Base-by-base conservation (phyloP, 139 green algal species). In the Axilococcus clingmanii region DNA sequence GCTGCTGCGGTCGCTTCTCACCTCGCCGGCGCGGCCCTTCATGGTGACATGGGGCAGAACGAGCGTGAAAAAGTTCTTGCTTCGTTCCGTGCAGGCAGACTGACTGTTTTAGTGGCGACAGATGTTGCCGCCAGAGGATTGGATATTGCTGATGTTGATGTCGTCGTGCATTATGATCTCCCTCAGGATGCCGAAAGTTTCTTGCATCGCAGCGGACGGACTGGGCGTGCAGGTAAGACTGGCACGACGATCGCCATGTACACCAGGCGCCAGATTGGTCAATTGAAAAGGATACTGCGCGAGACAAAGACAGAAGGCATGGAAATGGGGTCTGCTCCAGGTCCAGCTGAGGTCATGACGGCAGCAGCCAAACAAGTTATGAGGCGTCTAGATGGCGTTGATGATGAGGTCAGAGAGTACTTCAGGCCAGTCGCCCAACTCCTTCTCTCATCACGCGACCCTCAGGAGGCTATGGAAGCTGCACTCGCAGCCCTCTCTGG, bases 51-150 rank as follows among this genome's bases (percentile, higher is more conserved):
- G 41, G 48, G 59, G 6, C 73, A 81, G 56, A 36, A 12, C 4
- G 45, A 64, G 48, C 73, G 73, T 27, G 73, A 80, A 41, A 63
- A 77, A 52, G 72, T 84, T 12, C 66, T 98, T 33, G 78, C 93
- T 32, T 66, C 78, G 32, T 97, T 97, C 83, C 74, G 80, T 27
- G 37, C 63, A 2, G 52, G 78, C 40, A 57, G 66, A 15, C 69
- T 84, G 28, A 68, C 48, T 1, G 74, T 92, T 45, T 72, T 99
- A 46, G 81, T 99, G 29, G 88, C 90, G 14, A 96, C 89, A 2
- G 92, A 99, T 54, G 92, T 99, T 31, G 92, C 92, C 4, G 87
- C 92, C 7, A 71, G 92, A n/a, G 92, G 92, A 19, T 71, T 97
- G 33, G 91, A 97, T 75, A 87, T 97, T 48, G 65, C 76, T 0